A percentile compares a stretch with the other conserved stretches of the same genome.
phyloP scores from a whole-genome alignment of 768 basidiomycete genomes.

The Tulasnella sp. region DNA sequence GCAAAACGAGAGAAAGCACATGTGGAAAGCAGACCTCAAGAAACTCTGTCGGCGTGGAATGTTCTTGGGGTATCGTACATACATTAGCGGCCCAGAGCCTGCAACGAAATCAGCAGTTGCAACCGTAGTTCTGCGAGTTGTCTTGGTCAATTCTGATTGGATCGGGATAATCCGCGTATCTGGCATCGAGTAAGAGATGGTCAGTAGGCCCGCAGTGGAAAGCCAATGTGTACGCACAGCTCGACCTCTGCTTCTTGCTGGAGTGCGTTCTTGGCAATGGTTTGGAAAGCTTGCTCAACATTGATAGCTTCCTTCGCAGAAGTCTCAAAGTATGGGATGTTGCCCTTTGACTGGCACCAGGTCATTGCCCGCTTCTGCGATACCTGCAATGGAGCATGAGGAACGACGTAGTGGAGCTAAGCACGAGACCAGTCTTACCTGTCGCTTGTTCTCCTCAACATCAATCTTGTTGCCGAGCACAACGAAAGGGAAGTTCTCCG shows the following conservation, averaged over 20 bases:
- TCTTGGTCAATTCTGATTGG: conserved; percentile 95
- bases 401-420: background rate
- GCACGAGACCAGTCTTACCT: conserved; percentile 45
- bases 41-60: too few species aligned
- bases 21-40: too few species aligned
- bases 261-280: conserved; percentile 97
- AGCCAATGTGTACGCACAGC: conserved; percentile 42
- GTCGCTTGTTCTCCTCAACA: conserved; percentile 95
- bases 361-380: conserved; percentile 99
- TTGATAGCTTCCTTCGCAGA: conserved; percentile 99
- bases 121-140: conserved; percentile 79
- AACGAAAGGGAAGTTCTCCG: conserved; percentile 99
- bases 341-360: conserved; percentile 99
- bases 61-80: too few species aligned
- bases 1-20: too few species aligned
- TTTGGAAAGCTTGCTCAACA: conserved; percentile 99
- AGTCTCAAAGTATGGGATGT: conserved; percentile 99
- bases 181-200: conserved; percentile 27
- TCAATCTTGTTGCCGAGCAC: conserved; percentile 99
- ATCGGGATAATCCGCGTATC: conserved; percentile 97
- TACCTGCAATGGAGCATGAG: conserved; percentile 44
- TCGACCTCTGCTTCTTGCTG: conserved; percentile 96
- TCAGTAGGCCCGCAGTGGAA: background rate
- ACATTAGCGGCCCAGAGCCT: too few species aligned
- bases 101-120: conserved; percentile 54